Base-by-base conservation (phyloP, 805 yeast species). In the Wickerhamomyces kurtzmanii region DNA sequence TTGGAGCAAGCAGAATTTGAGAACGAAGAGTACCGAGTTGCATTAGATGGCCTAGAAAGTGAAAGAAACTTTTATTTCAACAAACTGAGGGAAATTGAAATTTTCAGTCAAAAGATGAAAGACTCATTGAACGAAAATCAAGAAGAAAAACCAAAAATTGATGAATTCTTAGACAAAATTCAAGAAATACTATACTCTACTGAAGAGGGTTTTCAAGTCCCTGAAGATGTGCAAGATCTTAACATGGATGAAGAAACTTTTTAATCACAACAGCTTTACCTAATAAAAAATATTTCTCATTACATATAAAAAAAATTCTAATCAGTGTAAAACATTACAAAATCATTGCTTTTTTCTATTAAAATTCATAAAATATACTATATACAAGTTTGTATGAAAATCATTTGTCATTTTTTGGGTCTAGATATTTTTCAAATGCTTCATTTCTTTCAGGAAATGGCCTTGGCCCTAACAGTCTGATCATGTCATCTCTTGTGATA, bases 41-140 rank as follows among this genome's bases (percentile, higher is more conserved):
- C 77, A 10, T 68, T 77, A 13, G 81, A 75, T 27, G 71, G 76
- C 10, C 57, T 84, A 27, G 83, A 78, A 43, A 70, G 81, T 1
- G 96, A 91, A 50, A 71, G 97, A 37, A 81, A 83, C 51, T 85
- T 89, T 45, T 91, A 91, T 52, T 89, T 83, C 56, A 76, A 80
- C 45, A 91, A 89, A 55, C 60, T 91, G 29, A 68, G 95, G 37
- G 94, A 83, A 33, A 82, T 91, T 31, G 98, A 91, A 53, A 72
- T 84, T 16, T 55, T 87, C 26, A 69, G 79, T 15, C 85, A 80
- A 44, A 68, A 76, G 15, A 63, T 75, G 8, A 66, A 62, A 28
- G 79, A 74, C 29, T 64, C 68, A 29, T 49, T 69, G 26, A 57
- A 67, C 17, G 62, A 55, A 26, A 56, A 41, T 38, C 15, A 47